These are phyloP conservation scores for Eragrostis tef DNA, from an alignment of 202 grass and related monocot genomes.

Conservation along the genomic window DNA sequence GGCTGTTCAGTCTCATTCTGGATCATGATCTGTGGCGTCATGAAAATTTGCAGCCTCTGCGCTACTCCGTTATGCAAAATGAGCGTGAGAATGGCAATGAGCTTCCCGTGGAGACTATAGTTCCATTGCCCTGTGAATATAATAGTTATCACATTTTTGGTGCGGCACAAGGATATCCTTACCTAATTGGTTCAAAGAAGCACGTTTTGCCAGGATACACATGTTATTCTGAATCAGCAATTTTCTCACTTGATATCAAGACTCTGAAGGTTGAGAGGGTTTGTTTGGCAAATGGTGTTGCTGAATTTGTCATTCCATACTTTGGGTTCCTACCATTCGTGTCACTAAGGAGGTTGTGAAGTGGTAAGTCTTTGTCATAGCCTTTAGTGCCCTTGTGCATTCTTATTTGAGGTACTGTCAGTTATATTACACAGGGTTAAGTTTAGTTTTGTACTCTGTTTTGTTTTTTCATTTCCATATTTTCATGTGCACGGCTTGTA, in stretches of 20 bases:
- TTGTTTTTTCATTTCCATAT: background rate
- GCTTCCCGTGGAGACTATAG: background rate
- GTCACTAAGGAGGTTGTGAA: background rate
- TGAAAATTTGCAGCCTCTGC: no score
- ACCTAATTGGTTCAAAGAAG: background rate
- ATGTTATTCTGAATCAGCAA: background rate
- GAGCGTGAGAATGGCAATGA: background rate
- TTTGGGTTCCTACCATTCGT: background rate
- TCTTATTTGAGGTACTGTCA: background rate
- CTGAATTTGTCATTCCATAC: background rate
- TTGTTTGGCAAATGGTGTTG: background rate
- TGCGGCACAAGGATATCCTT: background rate
- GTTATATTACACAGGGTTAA: background rate
- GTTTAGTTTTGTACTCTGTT: background rate
- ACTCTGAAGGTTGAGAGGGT: conserved; percentile 18
- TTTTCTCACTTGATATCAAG: conserved; percentile 10
- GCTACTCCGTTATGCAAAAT: conserved; percentile 5
- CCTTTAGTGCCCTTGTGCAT: background rate
- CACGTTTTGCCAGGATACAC: background rate
- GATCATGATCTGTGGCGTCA: no score
- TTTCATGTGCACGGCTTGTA: background rate
- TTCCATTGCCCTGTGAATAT: background rate
- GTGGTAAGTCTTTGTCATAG: background rate
- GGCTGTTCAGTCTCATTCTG: no score
- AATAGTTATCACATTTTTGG: background rate